These are phyloP conservation scores for Cordyceps pruinosa DNA, from an alignment of 2,329 filamentous ascomycete genomes.

Conservation along the genomic window DNA sequence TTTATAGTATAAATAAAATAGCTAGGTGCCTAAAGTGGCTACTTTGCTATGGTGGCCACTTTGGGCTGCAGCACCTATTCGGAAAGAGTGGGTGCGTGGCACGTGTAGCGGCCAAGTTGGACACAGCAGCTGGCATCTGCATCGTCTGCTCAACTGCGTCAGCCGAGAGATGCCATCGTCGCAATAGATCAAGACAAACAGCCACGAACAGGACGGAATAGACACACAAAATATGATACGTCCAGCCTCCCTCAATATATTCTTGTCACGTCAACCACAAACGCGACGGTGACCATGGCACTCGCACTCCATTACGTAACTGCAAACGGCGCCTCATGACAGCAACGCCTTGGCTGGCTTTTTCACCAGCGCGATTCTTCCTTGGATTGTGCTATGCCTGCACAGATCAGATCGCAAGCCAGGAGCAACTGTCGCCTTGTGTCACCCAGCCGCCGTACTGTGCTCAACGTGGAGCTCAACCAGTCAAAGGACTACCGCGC, in stretches of 20 bases:
- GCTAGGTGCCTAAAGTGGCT: no score
- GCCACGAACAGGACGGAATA: background rate
- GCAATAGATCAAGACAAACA: background rate
- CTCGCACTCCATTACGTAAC: no score
- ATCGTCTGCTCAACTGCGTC: no score
- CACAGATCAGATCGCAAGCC: background rate
- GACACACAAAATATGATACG: background rate
- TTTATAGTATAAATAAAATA: no score
- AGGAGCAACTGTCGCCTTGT: background rate
- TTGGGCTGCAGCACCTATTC: no score
- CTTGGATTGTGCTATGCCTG: no score
- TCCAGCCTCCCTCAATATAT: background rate
- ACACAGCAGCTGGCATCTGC: no score
- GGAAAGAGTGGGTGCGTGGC: no score
- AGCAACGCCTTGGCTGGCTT: background rate
- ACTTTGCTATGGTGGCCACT: no score
- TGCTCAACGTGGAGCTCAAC: background rate
- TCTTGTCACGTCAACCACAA: background rate
- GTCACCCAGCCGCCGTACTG: background rate
- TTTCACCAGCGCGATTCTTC: no score
- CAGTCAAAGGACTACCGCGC: background rate
- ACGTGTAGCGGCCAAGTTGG: no score
- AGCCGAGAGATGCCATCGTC: background rate
- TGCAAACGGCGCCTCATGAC: background rate
- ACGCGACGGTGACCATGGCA: constrained; percentile 1